Evolutionary conservation across 345 rosid species (phyloP).

Genomic region (Raphanus sativus): DNA sequence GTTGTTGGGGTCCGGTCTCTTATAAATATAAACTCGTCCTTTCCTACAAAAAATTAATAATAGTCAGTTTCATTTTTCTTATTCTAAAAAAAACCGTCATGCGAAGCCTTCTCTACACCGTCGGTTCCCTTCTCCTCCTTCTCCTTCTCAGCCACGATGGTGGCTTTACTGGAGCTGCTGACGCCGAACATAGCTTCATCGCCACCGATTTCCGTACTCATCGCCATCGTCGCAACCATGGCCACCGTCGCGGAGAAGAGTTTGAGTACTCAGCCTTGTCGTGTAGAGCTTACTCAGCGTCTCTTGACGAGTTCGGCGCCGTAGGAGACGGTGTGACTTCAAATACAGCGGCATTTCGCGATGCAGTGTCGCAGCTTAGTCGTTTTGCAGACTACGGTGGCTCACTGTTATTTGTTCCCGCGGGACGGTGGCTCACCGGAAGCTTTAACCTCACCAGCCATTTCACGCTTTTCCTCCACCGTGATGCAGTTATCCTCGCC

Average conservation of each 20-base stretch:
- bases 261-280: slow-evolving; percentile 52
- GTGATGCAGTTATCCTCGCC: slow-evolving; percentile 80
- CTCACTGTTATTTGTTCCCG: slow-evolving; percentile 73
- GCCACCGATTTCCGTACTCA: slow-evolving; percentile 25
- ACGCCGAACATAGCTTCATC: slow-evolving; percentile 21
- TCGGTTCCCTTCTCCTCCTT: slow-evolving; percentile 17
- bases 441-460: slow-evolving; percentile 87
- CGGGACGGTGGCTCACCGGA: slow-evolving; percentile 88
- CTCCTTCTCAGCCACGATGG: slow-evolving; percentile 14
- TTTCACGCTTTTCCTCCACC: slow-evolving; percentile 77
- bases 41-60: background rate
- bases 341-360: slow-evolving; percentile 69
- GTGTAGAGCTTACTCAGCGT: slow-evolving; percentile 74
- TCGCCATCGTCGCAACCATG: slow-evolving; percentile 42
- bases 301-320: slow-evolving; percentile 77
- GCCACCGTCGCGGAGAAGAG: slow-evolving; percentile 43
- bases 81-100: slow-evolving; percentile 17
- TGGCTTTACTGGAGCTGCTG: slow-evolving; percentile 3
- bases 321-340: slow-evolving; percentile 78
- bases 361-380: slow-evolving; percentile 63
- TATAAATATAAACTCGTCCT: slow-evolving; percentile 19
- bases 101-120: slow-evolving; percentile 28
- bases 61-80: slow-evolving; percentile 8
- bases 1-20: background rate
- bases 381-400: slow-evolving; percentile 61